Percentiles rank a stretch among this genome's conserved stretches.
Evolutionary conservation across 352 stramenopile genomes (phyloP).

Genomic region (Globisporangium nodosum): DNA sequence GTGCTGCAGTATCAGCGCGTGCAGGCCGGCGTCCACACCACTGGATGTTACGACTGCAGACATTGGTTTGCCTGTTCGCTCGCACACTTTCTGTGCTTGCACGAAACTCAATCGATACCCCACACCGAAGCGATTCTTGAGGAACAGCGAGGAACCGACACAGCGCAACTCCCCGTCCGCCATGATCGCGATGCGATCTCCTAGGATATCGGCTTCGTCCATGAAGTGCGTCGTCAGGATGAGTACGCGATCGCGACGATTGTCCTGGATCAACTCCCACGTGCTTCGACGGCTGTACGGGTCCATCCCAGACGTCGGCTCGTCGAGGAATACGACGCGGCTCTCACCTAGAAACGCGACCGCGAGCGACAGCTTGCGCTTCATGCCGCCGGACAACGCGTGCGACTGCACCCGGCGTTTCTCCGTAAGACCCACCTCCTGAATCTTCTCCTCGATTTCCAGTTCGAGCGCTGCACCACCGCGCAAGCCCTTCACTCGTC

Average conservation of each 20-base stretch:
- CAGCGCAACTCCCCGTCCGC: conserved; percentile 59
- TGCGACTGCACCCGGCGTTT: conserved; percentile 65
- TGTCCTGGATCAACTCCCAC: conserved; percentile 85
- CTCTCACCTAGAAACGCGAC: conserved; percentile 75
- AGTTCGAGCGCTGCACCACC: conserved; percentile 5
- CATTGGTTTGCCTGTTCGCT: neutral
- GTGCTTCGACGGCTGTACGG: conserved; percentile 83
- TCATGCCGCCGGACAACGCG: conserved; percentile 74
- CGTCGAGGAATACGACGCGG: conserved; percentile 73
- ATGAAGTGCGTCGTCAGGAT: conserved; percentile 91
- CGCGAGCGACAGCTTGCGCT: conserved; percentile 71
- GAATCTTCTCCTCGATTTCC: conserved; percentile 61
- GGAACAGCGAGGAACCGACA: conserved; percentile 61
- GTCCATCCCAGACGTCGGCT: conserved; percentile 93
- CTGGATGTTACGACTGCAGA: neutral
- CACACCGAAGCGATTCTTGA: conserved; percentile 79
- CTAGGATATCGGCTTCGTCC: conserved; percentile 91
- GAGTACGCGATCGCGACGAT: conserved; percentile 52
- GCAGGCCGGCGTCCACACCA: neutral
- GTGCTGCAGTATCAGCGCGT: conserved; percentile 24
- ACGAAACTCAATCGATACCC: conserved; percentile 71
- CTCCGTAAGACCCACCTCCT: conserved; percentile 86
- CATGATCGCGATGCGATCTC: conserved; percentile 89
- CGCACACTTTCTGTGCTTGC: conserved; percentile 7
- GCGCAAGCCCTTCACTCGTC: conserved; percentile 82